Base-by-base conservation (phyloP, 1,139 yeast species). In the Nakaseomyces glabratus region DNA sequence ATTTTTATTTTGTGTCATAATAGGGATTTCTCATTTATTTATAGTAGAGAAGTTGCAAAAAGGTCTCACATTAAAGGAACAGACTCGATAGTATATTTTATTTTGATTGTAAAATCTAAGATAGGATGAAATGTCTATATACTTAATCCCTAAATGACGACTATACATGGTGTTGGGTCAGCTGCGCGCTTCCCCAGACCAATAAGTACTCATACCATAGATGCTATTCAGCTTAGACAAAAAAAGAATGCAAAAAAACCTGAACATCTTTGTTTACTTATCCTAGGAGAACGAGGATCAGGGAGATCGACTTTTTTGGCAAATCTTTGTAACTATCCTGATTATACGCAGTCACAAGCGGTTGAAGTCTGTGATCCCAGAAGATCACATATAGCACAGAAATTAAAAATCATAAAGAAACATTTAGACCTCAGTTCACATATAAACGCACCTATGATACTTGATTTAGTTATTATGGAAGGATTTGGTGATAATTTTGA, bases 261-360 rank as follows among this genome's bases (percentile, higher is more conserved):
- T 23, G 66, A 72, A 51, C 72, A 71, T 43, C 65, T 76, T 45
- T 68, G 76, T 21, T 49, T 73, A 26, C 61, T 76, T 64, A 65
- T 77, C 33, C 61, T 75, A 40, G 85, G 84, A 12, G 75, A 72
- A 48, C 64, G 71, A 42, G 81, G 81, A 7, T 59, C 68, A 12
- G 84, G 84, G 2, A 69, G 80, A 47, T 67, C 77, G 12, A 75
- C 82, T 1, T 73, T 77, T 46, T 65, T 76, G 46, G 74, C 74
- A 52, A 71, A 79, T 14, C 60, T 77, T 28, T 75, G 82, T 50
- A 76, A 57, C 31, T 23, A 39, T 22, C 35, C 37, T 24, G 35
- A 43, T 14, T 40, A 42, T 20, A 25, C 30, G 6, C 26, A 19
- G 9, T 17, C 14, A 9, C 17, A 18, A 12, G 44, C 57, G 1